phyloP scores from a whole-genome alignment of 345 rosid species.

The Citrus sp. region DNA sequence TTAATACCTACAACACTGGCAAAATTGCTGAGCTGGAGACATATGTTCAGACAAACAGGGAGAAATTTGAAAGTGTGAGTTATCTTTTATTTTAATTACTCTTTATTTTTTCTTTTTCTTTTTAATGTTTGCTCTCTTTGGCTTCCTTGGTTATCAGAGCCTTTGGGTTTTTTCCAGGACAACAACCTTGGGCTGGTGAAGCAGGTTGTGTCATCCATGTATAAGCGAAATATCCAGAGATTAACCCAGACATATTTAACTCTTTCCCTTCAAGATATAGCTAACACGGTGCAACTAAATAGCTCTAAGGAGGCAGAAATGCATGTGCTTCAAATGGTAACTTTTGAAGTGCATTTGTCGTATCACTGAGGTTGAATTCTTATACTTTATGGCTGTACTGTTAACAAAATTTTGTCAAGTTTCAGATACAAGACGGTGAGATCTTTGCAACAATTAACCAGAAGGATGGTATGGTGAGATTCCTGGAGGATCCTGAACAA shows the following conservation, averaged over 20 bases:
- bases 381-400: not conserved
- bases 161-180: conserved; percentile 55
- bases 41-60: conserved; percentile 45
- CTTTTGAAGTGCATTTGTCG: conserved; percentile 8
- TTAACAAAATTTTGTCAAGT: conserved; percentile 12
- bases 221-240: conserved; percentile 91
- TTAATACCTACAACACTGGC: conserved; percentile 58
- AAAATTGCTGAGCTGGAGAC: conserved; percentile 58
- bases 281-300: conserved; percentile 70
- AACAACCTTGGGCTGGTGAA: conserved; percentile 88
- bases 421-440: conserved; percentile 94
- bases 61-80: conserved; percentile 69
- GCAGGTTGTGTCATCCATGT: conserved; percentile 91
- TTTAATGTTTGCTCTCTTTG: not conserved
- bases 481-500: conserved; percentile 95
- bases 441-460: conserved; percentile 96
- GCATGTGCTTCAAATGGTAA: conserved; percentile 99
- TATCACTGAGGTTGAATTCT: conserved; percentile 9
- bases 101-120: not conserved
- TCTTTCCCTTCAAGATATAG: conserved; percentile 94
- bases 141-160: conserved; percentile 4
- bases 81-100: not conserved
- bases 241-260: conserved; percentile 94
- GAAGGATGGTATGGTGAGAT: conserved; percentile 99
- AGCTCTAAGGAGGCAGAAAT: conserved; percentile 91